These are phyloP conservation scores for Linnemannia elongata DNA, from an alignment of 192 early-diverging fungal genomes.

Conservation along the genomic window DNA sequence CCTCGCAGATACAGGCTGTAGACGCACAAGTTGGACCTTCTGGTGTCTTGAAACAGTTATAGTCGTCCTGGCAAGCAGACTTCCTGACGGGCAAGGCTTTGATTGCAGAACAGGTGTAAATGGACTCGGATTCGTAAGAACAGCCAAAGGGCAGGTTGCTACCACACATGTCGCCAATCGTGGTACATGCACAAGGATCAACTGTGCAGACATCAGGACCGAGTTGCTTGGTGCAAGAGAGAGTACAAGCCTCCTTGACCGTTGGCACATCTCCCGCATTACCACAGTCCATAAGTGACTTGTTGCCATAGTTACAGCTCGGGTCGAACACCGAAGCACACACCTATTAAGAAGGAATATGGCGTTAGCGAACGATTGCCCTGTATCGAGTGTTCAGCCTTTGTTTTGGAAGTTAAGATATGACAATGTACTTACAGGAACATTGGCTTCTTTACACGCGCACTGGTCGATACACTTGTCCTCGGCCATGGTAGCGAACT, in stretches of 20 bases:
- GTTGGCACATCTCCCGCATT: background rate
- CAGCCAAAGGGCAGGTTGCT: background rate
- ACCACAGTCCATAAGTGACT: background rate
- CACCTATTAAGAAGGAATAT: background rate
- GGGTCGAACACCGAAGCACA: constrained; percentile 2
- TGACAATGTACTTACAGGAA: background rate
- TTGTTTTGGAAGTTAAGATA: background rate
- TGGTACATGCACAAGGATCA: background rate
- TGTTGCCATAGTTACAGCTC: background rate
- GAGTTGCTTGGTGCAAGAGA: background rate
- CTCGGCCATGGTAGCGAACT: background rate
- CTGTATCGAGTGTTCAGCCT: no score
- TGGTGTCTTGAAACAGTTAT: background rate
- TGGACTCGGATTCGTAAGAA: background rate
- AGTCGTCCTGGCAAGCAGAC: background rate
- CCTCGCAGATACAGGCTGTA: background rate
- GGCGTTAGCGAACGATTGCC: no score
- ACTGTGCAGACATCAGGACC: background rate
- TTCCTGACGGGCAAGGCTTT: background rate
- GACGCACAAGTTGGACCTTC: background rate
- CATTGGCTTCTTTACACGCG: background rate
- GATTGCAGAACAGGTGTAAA: background rate
- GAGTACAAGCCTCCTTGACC: background rate
- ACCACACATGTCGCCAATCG: background rate
- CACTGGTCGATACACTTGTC: background rate